A percentile compares a stretch with the other conserved stretches of the same genome.
These are phyloP conservation scores for Candida argentea DNA, from an alignment of 805 yeast genomes.

Conservation along the genomic window DNA sequence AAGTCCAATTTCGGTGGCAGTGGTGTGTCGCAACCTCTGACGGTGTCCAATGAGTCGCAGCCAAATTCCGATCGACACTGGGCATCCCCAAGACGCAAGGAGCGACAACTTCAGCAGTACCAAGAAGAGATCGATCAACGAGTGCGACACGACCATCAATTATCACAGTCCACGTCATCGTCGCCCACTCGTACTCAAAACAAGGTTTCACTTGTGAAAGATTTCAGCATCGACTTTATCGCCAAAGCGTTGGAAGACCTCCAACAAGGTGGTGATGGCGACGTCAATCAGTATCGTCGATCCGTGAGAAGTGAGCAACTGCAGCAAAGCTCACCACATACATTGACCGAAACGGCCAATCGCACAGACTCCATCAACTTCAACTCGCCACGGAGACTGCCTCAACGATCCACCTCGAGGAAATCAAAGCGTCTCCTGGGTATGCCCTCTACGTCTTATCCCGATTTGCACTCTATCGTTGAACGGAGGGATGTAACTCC, in stretches of 20 bases:
- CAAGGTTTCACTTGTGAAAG: slow-evolving; percentile 19
- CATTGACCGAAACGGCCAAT: slow-evolving; percentile 24
- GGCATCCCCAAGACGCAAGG: slow-evolving; percentile 33
- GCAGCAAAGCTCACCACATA: slow-evolving; percentile 1
- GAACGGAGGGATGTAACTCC: slow-evolving; percentile 19
- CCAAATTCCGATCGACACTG: slow-evolving; percentile 27
- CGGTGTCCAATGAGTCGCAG: no score
- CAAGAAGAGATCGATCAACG: slow-evolving; percentile 30
- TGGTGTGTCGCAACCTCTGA: no score
- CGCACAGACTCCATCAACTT: slow-evolving; percentile 24
- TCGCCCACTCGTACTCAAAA: neutral
- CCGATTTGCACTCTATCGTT: slow-evolving; percentile 21
- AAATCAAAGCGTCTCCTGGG: slow-evolving; percentile 12
- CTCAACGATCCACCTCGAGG: neutral
- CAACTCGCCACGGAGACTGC: slow-evolving; percentile 4
- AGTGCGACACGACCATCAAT: slow-evolving; percentile 21
- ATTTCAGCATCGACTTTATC: slow-evolving; percentile 35
- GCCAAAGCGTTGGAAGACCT: slow-evolving; percentile 37
- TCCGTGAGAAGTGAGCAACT: slow-evolving; percentile 18
- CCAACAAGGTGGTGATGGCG: slow-evolving; percentile 36
- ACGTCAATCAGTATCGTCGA: slow-evolving; percentile 27
- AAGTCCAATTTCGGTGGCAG: slow-evolving; percentile 15
- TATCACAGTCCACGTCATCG: slow-evolving; percentile 1
- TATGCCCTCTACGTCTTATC: slow-evolving; percentile 24
- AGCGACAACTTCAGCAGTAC: slow-evolving; percentile 20